Evolutionary conservation across 23 red algal species (phyloP).

Genomic region (Gracilariopsis chorda): DNA sequence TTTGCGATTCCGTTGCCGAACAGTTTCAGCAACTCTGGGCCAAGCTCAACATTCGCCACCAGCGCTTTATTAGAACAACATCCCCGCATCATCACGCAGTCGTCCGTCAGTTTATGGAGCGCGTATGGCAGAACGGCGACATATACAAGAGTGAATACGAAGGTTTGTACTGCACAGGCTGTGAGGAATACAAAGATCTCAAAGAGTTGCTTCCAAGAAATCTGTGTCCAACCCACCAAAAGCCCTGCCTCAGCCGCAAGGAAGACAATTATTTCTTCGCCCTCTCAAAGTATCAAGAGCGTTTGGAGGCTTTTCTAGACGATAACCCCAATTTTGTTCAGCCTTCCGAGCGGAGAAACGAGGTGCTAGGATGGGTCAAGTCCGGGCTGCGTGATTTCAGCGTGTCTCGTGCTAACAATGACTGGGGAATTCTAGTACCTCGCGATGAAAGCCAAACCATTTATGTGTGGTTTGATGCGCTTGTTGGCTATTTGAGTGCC

Average conservation of each 20-base stretch:
- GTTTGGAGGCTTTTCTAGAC: conserved; percentile 68
- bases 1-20: conserved; percentile 68
- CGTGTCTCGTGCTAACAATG: conserved; percentile 93
- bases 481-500: conserved; percentile 87
- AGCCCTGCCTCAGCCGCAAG: conserved; percentile 35
- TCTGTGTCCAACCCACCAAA: conserved; percentile 83
- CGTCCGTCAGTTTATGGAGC: conserved; percentile 82
- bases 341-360: conserved; percentile 81
- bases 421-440: conserved; percentile 95
- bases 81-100: conserved; percentile 46
- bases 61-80: conserved; percentile 92
- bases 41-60: conserved; percentile 56
- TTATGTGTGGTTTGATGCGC: conserved; percentile 99
- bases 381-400: conserved; percentile 91
- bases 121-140: conserved; percentile 80
- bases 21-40: conserved; percentile 73
- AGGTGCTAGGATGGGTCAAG: conserved; percentile 95
- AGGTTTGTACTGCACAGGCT: conserved; percentile 96
- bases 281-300: conserved; percentile 76
- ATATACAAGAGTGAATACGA: conserved; percentile 94
- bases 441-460: conserved; percentile 83
- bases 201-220: conserved; percentile 75
- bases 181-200: conserved; percentile 97
- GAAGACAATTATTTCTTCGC: conserved; percentile 99
- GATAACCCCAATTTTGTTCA: conserved; percentile 78